Base-by-base conservation (phyloP, 345 rosid genomes). In the thale cress (Arabidopsis thaliana) region DNA sequence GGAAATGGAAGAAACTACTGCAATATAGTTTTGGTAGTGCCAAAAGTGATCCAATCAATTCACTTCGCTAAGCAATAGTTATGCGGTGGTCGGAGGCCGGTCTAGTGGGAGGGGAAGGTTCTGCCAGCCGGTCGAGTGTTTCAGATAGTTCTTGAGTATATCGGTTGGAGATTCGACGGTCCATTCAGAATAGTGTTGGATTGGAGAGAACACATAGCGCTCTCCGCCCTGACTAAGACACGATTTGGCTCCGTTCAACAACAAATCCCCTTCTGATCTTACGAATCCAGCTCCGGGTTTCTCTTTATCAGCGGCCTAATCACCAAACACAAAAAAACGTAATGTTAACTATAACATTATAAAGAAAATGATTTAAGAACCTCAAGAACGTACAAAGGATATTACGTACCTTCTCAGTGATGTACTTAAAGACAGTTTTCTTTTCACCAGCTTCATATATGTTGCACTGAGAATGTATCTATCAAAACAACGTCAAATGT, bases 381-480 rank as follows among this genome's bases (percentile, higher is more conserved):
- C 40, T 28, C 28, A 11, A 12, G 24, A 62, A 41, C 14, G 38
- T 24, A 50, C 4, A 73, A 8, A 8, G 32, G 32, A 14, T 34
- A 36, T 36, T n/a, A 61, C 69, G 20, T 61, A 83, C 98, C 93
- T 91, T 93, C 77, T 93, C 97, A 5, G 74, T 84, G n/a, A 86
- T 84, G 76, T 93, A 93, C 81, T 93, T 96, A 57, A 93, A 93
- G 10, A 96, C 95, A 40, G 84, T 81, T 87, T 93, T 93, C 84
- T 93, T 96, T 79, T 87, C 84, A 30, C 89, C 91, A 56, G 96
- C 98, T 87, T 96, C 98, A 74, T 96, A 93, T 79, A 93, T 88
- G 83, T 96, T 96, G 85, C 91, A 86, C 30, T 93, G 95, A 67
- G 98, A 96, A 79, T 86, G 87, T 78, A 96, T 89, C 98, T 96